phyloP scores from a whole-genome alignment of 2,329 filamentous ascomycete species.

The Zasmidium angulare region DNA sequence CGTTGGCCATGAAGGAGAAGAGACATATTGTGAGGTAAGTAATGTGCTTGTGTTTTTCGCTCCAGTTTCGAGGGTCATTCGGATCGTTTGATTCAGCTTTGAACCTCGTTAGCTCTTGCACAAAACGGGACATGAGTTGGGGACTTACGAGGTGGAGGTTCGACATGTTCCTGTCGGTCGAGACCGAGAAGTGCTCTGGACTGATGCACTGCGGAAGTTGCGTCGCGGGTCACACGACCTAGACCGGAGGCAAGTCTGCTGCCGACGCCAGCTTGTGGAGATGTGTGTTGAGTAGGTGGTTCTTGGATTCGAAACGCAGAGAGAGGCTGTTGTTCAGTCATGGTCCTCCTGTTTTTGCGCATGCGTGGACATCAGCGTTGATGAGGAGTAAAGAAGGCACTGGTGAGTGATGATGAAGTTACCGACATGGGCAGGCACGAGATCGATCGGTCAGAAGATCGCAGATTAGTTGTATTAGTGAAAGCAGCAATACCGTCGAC shows the following conservation, averaged over 20 bases:
- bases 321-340: background rate
- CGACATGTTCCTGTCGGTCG: background rate
- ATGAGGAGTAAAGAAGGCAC: background rate
- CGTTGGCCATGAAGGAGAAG: constrained; percentile 42
- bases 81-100: constrained; percentile 12
- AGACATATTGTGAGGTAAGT: constrained; percentile 40
- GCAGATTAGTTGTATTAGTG: background rate
- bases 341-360: background rate
- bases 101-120: background rate
- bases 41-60: constrained; percentile 12
- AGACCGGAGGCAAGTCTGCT: background rate
- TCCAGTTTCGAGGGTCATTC: constrained; percentile 27
- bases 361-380: background rate
- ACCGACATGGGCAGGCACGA: background rate
- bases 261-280: background rate
- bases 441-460: background rate
- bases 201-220: background rate
- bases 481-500: too few relatives aligned
- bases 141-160: background rate
- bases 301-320: background rate
- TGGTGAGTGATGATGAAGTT: background rate
- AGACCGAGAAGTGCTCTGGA: background rate
- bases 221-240: background rate
- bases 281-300: background rate
- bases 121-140: background rate